These are phyloP conservation scores for Breynia disticha DNA, from an alignment of 441 rosid species.

Conservation along the genomic window DNA sequence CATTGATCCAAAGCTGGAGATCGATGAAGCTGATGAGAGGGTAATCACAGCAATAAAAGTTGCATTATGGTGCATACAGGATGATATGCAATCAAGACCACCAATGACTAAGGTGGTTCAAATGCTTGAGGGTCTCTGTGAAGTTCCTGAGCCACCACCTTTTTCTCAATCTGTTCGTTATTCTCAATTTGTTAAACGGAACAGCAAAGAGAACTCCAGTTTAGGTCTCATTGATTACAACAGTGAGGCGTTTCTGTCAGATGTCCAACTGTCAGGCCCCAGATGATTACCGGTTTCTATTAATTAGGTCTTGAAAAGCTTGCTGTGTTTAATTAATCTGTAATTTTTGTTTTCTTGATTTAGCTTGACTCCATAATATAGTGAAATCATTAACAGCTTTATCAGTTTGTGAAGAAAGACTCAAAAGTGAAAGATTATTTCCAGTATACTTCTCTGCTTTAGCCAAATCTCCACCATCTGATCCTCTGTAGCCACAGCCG, in stretches of 20 bases:
- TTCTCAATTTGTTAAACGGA: conserved; percentile 32
- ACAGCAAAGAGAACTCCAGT: conserved; percentile 46
- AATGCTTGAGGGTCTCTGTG: conserved; percentile 76
- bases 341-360: too few relatives aligned
- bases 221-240: conserved; percentile 51
- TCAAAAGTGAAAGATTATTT: conserved; percentile 23
- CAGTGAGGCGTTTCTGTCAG: conserved; percentile 51
- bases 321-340: too few relatives aligned
- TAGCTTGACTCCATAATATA: too few relatives aligned
- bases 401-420: too few relatives aligned
- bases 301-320: too few relatives aligned
- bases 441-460: conserved; percentile 56
- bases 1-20: conserved; percentile 43
- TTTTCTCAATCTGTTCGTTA: conserved; percentile 45
- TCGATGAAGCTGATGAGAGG: conserved; percentile 30
- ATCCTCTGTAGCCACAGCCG: conserved; percentile 10
- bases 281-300: conserved; percentile 26
- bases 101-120: conserved; percentile 74
- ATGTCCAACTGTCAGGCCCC: conserved; percentile 66
- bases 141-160: conserved; percentile 50
- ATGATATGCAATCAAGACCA: conserved; percentile 66
- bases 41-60: conserved; percentile 45
- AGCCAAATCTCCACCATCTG: conserved; percentile 25
- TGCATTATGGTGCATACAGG: conserved; percentile 91
- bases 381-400: too few relatives aligned